Evolutionary conservation across 768 basidiomycete species (phyloP).

Genomic region (Obba rivulosa): DNA sequence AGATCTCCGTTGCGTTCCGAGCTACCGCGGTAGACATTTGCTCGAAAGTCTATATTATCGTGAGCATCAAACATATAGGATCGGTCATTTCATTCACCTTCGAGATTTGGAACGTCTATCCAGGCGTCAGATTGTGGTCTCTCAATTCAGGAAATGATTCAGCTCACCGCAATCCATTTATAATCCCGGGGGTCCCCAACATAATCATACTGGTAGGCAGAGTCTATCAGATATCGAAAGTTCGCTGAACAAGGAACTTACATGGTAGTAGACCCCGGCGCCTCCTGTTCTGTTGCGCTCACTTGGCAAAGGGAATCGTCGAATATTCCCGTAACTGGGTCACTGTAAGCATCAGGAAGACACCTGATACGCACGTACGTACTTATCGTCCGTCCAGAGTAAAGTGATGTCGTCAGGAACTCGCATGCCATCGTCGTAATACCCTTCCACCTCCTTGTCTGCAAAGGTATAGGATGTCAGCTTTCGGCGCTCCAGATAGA

Average conservation of each 20-base stretch:
- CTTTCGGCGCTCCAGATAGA: neutral
- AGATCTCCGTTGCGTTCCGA: slow-evolving; percentile 52
- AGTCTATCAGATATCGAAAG: neutral
- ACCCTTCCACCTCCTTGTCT: slow-evolving; percentile 61
- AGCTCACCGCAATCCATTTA: slow-evolving; percentile 62
- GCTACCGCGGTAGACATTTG: slow-evolving; percentile 65
- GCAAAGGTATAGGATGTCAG: neutral
- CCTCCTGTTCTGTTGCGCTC: slow-evolving; percentile 62
- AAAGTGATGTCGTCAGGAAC: slow-evolving; percentile 63
- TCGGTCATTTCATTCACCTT: slow-evolving; percentile 28
- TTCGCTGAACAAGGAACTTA: slow-evolving; percentile 3
- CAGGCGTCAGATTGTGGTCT: neutral
- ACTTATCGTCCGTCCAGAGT: slow-evolving; percentile 74
- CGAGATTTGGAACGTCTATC: slow-evolving; percentile 32
- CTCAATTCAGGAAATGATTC: neutral
- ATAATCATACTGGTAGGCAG: slow-evolving; percentile 37
- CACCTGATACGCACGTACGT: neutral
- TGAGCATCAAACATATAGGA: neutral
- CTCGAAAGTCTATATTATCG: slow-evolving; percentile 45
- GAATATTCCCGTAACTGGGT: slow-evolving; percentile 62
- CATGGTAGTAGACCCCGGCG: slow-evolving; percentile 57
- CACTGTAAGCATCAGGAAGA: neutral
- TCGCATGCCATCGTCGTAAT: slow-evolving; percentile 56
- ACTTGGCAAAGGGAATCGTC: slow-evolving; percentile 47
- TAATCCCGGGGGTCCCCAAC: slow-evolving; percentile 62